Evolutionary conservation across 2,329 filamentous ascomycete species (phyloP), one percentile per base, ranked within the genome.

Genomic region (Microsporum ferrugineum): DNA sequence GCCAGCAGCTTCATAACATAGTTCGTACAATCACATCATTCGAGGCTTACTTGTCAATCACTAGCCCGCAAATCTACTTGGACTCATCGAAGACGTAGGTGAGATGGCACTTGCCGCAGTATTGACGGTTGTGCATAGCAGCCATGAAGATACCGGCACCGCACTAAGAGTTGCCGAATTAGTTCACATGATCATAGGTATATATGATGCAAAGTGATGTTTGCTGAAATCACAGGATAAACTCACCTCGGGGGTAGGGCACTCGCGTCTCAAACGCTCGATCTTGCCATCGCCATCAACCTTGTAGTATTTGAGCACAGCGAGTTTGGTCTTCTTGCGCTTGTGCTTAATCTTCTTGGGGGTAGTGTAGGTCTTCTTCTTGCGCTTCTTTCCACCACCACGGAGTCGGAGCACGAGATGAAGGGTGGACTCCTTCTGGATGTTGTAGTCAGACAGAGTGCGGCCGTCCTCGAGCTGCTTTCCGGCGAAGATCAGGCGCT

Each of bases 281-380:
- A 99, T 97, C 88, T 97, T 97, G 81, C 95, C 94, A 75, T 99
- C 94, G 73, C 89, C 90, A 80, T 97, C 94, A 73, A 99, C 94
- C 89, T 99, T 99, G 89, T 99, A 99, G 89, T 99, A 99, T 88
- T 99, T 99, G 80, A 99, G 91, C 72, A 99, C 92, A 75, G 94
- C 94, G 79, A 99, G 84, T 88, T 99, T 99, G 87, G 89, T 96
- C 92, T 99, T 99, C 91, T 97, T 99, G 84, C 91, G 88, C 91
- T 99, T 99, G 88, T 99, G 94, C 94, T 99, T 99, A 88, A 99
- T 99, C 91, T 99, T 99, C 91, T 99, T 99, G 79, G 94, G 94
- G 75, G 94, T 99, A 78, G 90, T 97, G 89, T 99, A 99, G 72
- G 99, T 94, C 91, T 99, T 99, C 91, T 96, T 96, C 90, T 99